Conservation (phyloP, 345 rosid genomes). For the Geranium brycei region DNA sequence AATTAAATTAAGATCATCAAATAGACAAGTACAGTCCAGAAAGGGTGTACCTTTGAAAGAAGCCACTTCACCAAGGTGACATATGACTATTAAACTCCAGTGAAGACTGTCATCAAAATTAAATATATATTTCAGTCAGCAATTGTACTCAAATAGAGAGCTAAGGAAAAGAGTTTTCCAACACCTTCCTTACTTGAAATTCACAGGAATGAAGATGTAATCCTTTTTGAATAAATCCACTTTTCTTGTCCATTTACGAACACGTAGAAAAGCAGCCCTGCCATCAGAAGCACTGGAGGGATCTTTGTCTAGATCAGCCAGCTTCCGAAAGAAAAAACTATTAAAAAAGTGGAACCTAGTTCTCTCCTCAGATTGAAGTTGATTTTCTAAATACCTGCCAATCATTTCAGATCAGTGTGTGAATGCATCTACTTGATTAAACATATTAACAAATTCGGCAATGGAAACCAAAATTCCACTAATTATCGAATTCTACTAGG, state of each 20-base stretch:
- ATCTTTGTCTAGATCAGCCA: slow-evolving; percentile 95
- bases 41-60: slow-evolving; percentile 42
- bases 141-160: not conserved
- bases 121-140: slow-evolving; percentile 9
- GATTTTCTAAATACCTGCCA: slow-evolving; percentile 74
- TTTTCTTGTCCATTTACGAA: slow-evolving; percentile 95
- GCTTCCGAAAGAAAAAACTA: slow-evolving; percentile 97
- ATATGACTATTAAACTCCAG: slow-evolving; percentile 91
- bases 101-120: slow-evolving; percentile 59
- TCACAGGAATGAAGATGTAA: slow-evolving; percentile 87
- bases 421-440: not conserved
- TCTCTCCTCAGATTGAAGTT: slow-evolving; percentile 47
- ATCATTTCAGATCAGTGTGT: not conserved
- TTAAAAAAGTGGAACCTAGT: slow-evolving; percentile 81
- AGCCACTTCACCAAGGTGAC: slow-evolving; percentile 87
- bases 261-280: slow-evolving; percentile 88
- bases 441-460: not conserved
- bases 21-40: slow-evolving; percentile 1
- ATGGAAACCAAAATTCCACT: not conserved
- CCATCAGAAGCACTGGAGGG: slow-evolving; percentile 94
- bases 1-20: not conserved
- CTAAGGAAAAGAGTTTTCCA: not conserved
- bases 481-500: not conserved
- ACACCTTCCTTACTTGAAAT: slow-evolving; percentile 54
- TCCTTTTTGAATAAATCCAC: slow-evolving; percentile 86